phyloP scores from a whole-genome alignment of 345 rosid species.

The Nephelium lappaceum region DNA sequence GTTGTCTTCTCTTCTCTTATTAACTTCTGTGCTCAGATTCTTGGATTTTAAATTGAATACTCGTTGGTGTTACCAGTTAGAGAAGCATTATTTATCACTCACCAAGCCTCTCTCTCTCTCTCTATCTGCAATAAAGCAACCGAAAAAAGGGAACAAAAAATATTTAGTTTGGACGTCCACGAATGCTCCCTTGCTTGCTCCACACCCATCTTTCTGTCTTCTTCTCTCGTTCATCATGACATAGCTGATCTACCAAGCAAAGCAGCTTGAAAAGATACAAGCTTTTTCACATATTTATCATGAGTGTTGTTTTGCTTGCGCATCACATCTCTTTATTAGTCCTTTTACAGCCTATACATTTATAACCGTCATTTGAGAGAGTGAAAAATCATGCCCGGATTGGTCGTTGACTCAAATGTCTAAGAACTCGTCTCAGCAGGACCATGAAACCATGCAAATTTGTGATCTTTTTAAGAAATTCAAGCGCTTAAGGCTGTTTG shows the following conservation, averaged over 20 bases:
- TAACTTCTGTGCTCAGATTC: not conserved
- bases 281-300: conserved; percentile 6
- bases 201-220: conserved; percentile 21
- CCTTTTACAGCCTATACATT: not conserved
- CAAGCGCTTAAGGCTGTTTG: conserved; percentile 64
- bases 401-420: conserved; percentile 44
- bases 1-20: not conserved
- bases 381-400: conserved; percentile 11
- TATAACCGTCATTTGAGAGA: conserved; percentile 9
- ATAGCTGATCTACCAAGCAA: conserved; percentile 51
- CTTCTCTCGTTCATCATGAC: conserved; percentile 16
- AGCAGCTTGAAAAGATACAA: conserved; percentile 23
- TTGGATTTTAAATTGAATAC: not conserved
- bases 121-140: conserved; percentile 16
- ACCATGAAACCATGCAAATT: conserved; percentile 43
- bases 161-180: conserved; percentile 29
- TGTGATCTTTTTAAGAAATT: conserved; percentile 52
- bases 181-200: conserved; percentile 48
- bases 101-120: not conserved
- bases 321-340: conserved; percentile 19
- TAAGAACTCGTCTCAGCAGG: conserved; percentile 44
- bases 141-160: conserved; percentile 9
- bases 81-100: not conserved
- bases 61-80: conserved; percentile 1
- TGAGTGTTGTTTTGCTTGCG: conserved; percentile 34